A percentile compares a stretch with the other conserved stretches of the same genome.
Evolutionary conservation across 2,329 filamentous ascomycete genomes (phyloP).

Genomic region (Aspergillus versicolor): DNA sequence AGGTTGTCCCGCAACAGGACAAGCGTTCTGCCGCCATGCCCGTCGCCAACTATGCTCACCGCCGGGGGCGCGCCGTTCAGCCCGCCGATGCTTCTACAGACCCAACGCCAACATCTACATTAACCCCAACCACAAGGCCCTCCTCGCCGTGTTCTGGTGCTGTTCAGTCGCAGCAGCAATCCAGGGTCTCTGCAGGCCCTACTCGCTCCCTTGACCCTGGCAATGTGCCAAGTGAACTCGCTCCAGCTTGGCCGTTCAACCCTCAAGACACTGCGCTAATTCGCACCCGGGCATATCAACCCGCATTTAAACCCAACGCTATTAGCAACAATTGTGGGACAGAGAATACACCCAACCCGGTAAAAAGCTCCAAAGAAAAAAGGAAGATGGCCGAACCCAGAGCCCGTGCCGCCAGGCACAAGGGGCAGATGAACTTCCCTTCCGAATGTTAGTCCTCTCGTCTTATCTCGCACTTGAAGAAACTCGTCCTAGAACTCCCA

Average conservation of each 20-base stretch:
- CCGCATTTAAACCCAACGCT: slow-evolving; percentile 18
- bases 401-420: slow-evolving; percentile 74
- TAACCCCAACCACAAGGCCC: background rate
- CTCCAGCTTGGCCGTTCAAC: slow-evolving; percentile 23
- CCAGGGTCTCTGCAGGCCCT: background rate
- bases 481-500: background rate
- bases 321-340: background rate
- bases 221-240: slow-evolving; percentile 17
- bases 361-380: slow-evolving; percentile 3
- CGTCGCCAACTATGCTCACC: slow-evolving; percentile 18
- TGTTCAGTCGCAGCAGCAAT: slow-evolving; percentile 1
- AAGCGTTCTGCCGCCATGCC: slow-evolving; percentile 21
- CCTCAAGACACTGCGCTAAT: slow-evolving; percentile 24
- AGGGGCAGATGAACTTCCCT: slow-evolving; percentile 77
- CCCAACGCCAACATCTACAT: slow-evolving; percentile 2
- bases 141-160: background rate
- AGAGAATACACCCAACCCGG: background rate
- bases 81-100: background rate
- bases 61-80: slow-evolving; percentile 2
- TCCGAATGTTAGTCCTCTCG: slow-evolving; percentile 60
- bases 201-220: slow-evolving; percentile 15
- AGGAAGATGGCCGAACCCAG: slow-evolving; percentile 67
- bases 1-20: slow-evolving; percentile 15
- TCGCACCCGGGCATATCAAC: slow-evolving; percentile 22
- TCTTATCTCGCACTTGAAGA: no score